These are phyloP conservation scores for Anisodus tanguticus DNA, from an alignment of 257 asterid genomes.

Conservation along the genomic window DNA sequence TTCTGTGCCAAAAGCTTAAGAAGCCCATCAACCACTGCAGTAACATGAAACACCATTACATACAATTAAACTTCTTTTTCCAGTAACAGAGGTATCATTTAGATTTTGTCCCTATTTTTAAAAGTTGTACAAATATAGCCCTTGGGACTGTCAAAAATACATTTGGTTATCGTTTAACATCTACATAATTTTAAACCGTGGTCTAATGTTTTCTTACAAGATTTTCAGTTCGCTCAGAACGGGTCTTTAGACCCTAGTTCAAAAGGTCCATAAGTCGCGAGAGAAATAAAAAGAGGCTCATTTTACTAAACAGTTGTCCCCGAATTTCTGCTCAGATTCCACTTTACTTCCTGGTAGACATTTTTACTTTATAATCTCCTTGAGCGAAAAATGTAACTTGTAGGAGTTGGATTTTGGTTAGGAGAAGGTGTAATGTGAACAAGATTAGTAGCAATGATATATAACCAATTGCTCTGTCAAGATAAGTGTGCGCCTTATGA, in stretches of 20 bases:
- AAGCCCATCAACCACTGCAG: conserved; percentile 87
- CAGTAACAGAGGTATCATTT: not conserved
- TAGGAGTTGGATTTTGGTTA: not conserved
- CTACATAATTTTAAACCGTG: no score
- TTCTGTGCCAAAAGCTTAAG: conserved; percentile 79
- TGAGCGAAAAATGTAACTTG: not conserved
- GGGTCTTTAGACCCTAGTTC: no score
- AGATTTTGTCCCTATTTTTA: no score
- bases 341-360: not conserved
- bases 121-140: no score
- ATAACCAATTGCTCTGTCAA: not conserved
- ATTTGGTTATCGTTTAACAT: no score
- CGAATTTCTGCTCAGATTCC: not conserved
- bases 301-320: no score
- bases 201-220: no score
- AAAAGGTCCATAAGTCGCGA: no score
- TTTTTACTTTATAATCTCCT: not conserved
- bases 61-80: not conserved
- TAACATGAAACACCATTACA: not conserved
- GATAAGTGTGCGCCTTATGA: not conserved
- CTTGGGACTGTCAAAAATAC: no score
- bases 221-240: no score
- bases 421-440: not conserved
- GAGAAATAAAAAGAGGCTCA: no score
- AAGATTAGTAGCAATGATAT: not conserved